Evolutionary conservation across 495 filamentous ascomycete species (phyloP), one percentile per base, ranked within the genome.

Genomic region (Massariosphaeria phaeospora): DNA sequence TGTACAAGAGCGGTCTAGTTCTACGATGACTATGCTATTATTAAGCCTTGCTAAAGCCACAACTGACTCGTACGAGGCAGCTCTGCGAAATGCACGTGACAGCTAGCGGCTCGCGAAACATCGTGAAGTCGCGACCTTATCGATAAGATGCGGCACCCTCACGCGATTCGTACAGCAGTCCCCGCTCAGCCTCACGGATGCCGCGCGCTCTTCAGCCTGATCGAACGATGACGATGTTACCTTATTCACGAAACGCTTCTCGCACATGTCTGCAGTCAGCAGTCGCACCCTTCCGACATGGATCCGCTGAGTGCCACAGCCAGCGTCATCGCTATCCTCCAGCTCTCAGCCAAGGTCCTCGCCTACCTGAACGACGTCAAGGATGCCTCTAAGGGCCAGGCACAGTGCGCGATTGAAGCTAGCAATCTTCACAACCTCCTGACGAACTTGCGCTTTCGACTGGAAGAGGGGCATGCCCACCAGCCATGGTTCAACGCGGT

Each of bases 341-440:
- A 65, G 18, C 43, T 61, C 41, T 54, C 52, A 12, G 36, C 17
- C 21, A 66, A 66, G 35, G 54, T 58, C 1, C 57, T 69, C 41
- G 39, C 38, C 10, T 69, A 70, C 36, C 48, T 67, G n/a, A 66
- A 60, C 42, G 50, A 67, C 24, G 57, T 69, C 34, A 70, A 61
- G 43, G 55, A 66, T 51, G 67, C 64, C 10, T 44, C 64, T 4
- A 62, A 62, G 45, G 67, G 67, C 12, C 54, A 49, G 17, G 44
- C 33, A 43, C 39, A 39, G 45, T 59, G 61, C 36, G 34, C 53
- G 2, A 43, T 36, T n/a, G 67, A 70, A 41, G 44, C 45, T 6
- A 48, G 34, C 17, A 65, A 61, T 21, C 49, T 65, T 29, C 20
- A 48, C 26, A 50, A 20, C 9, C 59, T 70, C 13, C 67, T 70